Conservation (phyloP, 495 filamentous ascomycete genomes). For the Penicillium canariense region DNA sequence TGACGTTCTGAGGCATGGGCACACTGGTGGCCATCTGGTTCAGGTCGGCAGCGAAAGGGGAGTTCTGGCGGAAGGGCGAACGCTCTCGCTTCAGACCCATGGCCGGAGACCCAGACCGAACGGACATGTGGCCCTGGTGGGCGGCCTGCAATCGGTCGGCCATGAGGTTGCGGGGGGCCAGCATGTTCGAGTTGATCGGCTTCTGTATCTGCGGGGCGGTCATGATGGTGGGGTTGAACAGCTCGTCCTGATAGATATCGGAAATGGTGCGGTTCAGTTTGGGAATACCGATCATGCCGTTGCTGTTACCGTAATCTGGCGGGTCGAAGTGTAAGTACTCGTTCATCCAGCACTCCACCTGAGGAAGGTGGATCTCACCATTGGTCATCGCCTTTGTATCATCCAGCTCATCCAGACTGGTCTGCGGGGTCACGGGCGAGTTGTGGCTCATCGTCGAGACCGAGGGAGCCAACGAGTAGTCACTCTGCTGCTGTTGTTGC, state of each 20-base stretch:
- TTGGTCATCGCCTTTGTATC: constrained; percentile 45
- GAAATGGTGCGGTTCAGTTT: constrained; percentile 85
- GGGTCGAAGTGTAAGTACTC: constrained; percentile 59
- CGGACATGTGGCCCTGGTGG: constrained; percentile 68
- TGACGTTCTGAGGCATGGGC: constrained; percentile 36
- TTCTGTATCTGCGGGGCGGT: constrained; percentile 47
- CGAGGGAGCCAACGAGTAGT: constrained; percentile 52
- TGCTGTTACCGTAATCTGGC: constrained; percentile 43
- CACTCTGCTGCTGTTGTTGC: constrained; percentile 25
- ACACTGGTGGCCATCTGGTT: constrained; percentile 40
- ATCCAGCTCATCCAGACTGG: constrained; percentile 50
- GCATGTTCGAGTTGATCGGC: constrained; percentile 39
- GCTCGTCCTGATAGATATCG: constrained; percentile 79
- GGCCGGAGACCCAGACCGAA: constrained; percentile 55
- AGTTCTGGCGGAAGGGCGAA: constrained; percentile 81
- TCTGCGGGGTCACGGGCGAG: constrained; percentile 58
- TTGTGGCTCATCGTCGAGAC: constrained; percentile 55
- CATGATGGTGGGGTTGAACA: constrained; percentile 69
- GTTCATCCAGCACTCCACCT: constrained; percentile 53
- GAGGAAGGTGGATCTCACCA: constrained; percentile 51
- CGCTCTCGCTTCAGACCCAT: constrained; percentile 58
- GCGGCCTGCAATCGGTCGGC: constrained; percentile 73
- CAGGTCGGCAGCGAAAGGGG: constrained; percentile 56
- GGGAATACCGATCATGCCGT: constrained; percentile 53
- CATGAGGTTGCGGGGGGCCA: constrained; percentile 63